These are phyloP conservation scores for Apiospora marii DNA, from an alignment of 2,329 filamentous ascomycete genomes.

Conservation along the genomic window DNA sequence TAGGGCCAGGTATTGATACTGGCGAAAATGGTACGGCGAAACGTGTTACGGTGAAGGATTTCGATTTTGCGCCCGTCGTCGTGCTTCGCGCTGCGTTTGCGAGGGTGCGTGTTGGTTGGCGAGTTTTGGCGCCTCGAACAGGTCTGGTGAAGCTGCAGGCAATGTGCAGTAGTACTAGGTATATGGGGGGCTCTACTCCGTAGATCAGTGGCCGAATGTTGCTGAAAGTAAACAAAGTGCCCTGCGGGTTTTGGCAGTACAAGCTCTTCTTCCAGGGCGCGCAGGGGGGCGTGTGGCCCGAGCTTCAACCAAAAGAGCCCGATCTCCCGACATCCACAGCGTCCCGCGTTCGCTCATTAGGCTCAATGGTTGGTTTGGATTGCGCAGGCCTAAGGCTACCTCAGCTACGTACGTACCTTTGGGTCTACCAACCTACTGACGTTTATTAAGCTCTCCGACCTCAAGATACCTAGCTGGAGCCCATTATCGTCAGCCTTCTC, in stretches of 20 bases:
- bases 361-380: conserved; percentile 8
- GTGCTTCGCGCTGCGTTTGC: conserved; percentile 25
- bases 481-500: conserved; percentile 19
- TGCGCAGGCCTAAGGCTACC: conserved; percentile 13
- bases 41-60: neutral
- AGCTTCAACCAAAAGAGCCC: neutral
- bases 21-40: neutral
- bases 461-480: conserved; percentile 4
- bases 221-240: conserved; percentile 51
- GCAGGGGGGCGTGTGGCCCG: conserved; percentile 1
- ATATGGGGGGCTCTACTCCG: neutral
- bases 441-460: conserved; percentile 12
- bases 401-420: conserved; percentile 7
- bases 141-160: conserved; percentile 24
- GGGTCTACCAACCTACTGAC: neutral
- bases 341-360: conserved; percentile 1
- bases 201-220: conserved; percentile 31
- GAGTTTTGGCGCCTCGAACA: conserved; percentile 5
- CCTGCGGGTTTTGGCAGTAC: conserved; percentile 24
- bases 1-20: neutral
- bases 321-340: conserved; percentile 5
- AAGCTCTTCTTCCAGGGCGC: conserved; percentile 19
- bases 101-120: conserved; percentile 34
- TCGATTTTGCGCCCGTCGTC: neutral
- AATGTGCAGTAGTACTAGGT: conserved; percentile 4